These are phyloP conservation scores for Vitis hybrid DNA, from an alignment of 177 flowering plant genomes.

Conservation along the genomic window DNA sequence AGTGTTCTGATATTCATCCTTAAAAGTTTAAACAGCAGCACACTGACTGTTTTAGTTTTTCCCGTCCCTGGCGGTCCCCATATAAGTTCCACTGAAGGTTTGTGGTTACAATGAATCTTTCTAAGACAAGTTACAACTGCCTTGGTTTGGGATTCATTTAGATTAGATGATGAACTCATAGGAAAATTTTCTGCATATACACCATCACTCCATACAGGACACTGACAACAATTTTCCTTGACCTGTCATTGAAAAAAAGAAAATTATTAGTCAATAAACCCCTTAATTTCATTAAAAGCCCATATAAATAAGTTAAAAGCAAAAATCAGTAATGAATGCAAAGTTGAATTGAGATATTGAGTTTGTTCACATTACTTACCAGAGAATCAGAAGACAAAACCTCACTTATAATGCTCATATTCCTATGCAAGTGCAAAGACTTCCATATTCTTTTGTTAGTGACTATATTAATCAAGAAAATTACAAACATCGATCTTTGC, in stretches of 20 bases:
- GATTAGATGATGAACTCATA: slow-evolving; percentile 5
- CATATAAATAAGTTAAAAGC: background rate
- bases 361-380: slow-evolving; percentile 31
- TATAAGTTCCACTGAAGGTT: slow-evolving; percentile 45
- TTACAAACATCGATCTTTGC: slow-evolving; percentile 36
- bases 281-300: background rate
- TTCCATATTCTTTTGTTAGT: slow-evolving; percentile 62
- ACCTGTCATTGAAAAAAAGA: slow-evolving; percentile 22
- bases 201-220: slow-evolving; percentile 9
- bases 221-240: slow-evolving; percentile 26
- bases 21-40: slow-evolving; percentile 46
- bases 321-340: background rate
- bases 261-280: background rate
- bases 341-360: background rate
- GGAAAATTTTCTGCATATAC: slow-evolving; percentile 4
- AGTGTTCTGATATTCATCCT: slow-evolving; percentile 42
- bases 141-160: slow-evolving; percentile 48
- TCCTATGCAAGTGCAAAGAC: slow-evolving; percentile 33
- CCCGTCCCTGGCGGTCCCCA: slow-evolving; percentile 93
- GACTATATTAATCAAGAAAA: slow-evolving; percentile 48
- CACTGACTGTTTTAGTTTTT: slow-evolving; percentile 58
- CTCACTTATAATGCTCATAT: slow-evolving; percentile 34
- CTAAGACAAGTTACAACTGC: slow-evolving; percentile 38
- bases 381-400: slow-evolving; percentile 25
- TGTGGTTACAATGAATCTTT: slow-evolving; percentile 35